Percentiles rank a stretch among this genome's conserved stretches.
These are phyloP conservation scores for Lomentospora prolificans DNA, from an alignment of 2,329 filamentous ascomycete genomes.

Conservation along the genomic window DNA sequence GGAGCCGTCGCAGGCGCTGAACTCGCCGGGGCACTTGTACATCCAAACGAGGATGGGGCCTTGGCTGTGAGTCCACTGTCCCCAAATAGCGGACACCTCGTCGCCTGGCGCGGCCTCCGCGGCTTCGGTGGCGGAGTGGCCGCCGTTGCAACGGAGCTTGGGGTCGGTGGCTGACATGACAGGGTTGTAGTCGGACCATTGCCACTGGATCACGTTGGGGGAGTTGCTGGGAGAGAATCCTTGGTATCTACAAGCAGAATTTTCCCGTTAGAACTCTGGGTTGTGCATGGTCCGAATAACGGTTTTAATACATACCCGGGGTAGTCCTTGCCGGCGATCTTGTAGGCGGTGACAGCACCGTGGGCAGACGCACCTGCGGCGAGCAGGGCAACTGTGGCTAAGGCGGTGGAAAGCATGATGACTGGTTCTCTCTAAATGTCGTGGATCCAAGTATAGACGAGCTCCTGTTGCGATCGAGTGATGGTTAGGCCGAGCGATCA, in stretches of 20 bases:
- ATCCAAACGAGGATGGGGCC: constrained; percentile 46
- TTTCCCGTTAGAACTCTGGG: not conserved
- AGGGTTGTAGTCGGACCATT: constrained; percentile 40
- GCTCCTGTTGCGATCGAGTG: not conserved
- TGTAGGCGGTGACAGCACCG: constrained; percentile 35
- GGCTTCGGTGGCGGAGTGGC: constrained; percentile 25
- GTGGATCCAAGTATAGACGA: not conserved
- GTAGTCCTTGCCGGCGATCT: constrained; percentile 31
- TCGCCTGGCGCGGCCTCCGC: constrained; percentile 35
- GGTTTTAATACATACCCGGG: constrained; percentile 17
- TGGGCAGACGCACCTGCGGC: constrained; percentile 22
- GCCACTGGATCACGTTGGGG: constrained; percentile 44
- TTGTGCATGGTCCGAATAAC: not conserved
- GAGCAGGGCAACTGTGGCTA: constrained; percentile 21
- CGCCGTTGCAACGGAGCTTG: constrained; percentile 34
- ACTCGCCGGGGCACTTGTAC: constrained; percentile 35
- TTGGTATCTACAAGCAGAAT: constrained; percentile 23
- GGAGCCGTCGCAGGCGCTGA: constrained; percentile 30
- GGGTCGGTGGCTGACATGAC: constrained; percentile 29
- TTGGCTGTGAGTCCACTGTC: constrained; percentile 37
- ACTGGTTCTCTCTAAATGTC: not conserved
- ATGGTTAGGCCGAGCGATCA: not conserved
- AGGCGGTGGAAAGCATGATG: constrained; percentile 12
- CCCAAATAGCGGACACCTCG: constrained; percentile 38
- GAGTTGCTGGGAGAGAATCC: constrained; percentile 38